These are phyloP conservation scores for Cytospora piceicola DNA, from an alignment of 2,329 filamentous ascomycete genomes.

Conservation along the genomic window DNA sequence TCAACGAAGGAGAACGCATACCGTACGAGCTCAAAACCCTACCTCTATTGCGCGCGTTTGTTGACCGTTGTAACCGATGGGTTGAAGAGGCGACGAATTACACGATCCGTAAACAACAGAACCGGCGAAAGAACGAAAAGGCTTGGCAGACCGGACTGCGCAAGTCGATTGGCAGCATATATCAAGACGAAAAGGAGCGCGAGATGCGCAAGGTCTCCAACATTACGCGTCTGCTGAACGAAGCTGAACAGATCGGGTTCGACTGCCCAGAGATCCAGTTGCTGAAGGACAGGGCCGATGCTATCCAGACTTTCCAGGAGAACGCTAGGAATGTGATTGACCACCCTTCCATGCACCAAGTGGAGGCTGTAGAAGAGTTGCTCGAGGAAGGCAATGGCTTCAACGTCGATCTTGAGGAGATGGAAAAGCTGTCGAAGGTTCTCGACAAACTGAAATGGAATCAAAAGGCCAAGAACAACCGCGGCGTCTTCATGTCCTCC, in stretches of 20 bases:
- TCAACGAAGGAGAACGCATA: conserved; percentile 95
- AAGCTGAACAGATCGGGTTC: conserved; percentile 87
- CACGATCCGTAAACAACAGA: conserved; percentile 96
- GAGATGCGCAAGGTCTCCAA: conserved; percentile 89
- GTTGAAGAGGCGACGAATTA: conserved; percentile 96
- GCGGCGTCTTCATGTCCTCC: conserved; percentile 70
- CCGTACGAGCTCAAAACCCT: conserved; percentile 86
- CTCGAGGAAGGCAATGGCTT: conserved; percentile 88
- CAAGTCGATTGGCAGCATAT: conserved; percentile 63
- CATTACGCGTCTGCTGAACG: conserved; percentile 79
- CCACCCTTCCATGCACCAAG: conserved; percentile 62
- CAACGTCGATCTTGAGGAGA: conserved; percentile 88
- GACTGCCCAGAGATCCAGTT: conserved; percentile 89
- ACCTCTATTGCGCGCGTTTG: conserved; percentile 81
- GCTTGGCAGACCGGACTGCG: conserved; percentile 75
- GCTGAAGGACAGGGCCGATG: conserved; percentile 81
- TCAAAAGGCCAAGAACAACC: conserved; percentile 69
- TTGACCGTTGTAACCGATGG: conserved; percentile 96
- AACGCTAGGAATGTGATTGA: conserved; percentile 73
- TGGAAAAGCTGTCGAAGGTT: conserved; percentile 78
- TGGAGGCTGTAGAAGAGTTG: conserved; percentile 82
- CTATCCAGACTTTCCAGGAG: conserved; percentile 82
- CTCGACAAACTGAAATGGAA: conserved; percentile 90
- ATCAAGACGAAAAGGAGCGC: conserved; percentile 77
- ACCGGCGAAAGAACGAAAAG: conserved; percentile 92